Conservation (phyloP, 2,329 filamentous ascomycete species). For the Botrytis sinoallii region DNA sequence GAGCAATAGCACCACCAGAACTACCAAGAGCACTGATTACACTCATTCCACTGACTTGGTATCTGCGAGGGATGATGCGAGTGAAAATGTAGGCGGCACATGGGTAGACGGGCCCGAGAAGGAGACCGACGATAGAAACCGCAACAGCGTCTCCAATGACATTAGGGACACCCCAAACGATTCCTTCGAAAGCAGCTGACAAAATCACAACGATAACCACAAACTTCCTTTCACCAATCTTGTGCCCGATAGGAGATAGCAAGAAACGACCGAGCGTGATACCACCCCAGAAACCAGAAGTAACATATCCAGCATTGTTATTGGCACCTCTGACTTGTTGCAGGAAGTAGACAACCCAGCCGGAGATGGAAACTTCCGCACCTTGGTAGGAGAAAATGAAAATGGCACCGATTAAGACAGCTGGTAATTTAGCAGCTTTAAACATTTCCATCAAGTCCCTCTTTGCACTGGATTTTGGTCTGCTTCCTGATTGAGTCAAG, state of each 20-base stretch:
- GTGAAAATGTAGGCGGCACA: constrained; percentile 66
- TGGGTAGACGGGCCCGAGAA: constrained; percentile 78
- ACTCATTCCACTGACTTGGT: constrained; percentile 62
- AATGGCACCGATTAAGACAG: constrained; percentile 68
- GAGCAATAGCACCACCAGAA: constrained; percentile 64
- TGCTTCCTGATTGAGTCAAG: constrained; percentile 39
- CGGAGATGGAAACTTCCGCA: constrained; percentile 77
- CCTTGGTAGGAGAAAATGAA: constrained; percentile 89
- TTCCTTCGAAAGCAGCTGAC: constrained; percentile 65
- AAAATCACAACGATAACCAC: constrained; percentile 62
- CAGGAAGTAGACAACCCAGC: constrained; percentile 84
- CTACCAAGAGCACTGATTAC: constrained; percentile 69
- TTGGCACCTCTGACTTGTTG: constrained; percentile 72
- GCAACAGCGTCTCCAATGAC: constrained; percentile 67
- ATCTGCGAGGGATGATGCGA: constrained; percentile 53
- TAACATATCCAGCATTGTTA: constrained; percentile 73
- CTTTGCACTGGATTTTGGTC: constrained; percentile 34
- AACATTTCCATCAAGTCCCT: constrained; percentile 43
- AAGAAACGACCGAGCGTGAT: constrained; percentile 74
- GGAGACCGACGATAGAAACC: constrained; percentile 66
- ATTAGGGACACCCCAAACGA: constrained; percentile 76
- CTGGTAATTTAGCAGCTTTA: constrained; percentile 47
- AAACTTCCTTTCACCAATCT: constrained; percentile 67
- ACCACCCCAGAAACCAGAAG: constrained; percentile 67
- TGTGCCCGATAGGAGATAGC: constrained; percentile 63